Evolutionary conservation across 768 basidiomycete species (phyloP).

Genomic region (Amylocystis lapponica): DNA sequence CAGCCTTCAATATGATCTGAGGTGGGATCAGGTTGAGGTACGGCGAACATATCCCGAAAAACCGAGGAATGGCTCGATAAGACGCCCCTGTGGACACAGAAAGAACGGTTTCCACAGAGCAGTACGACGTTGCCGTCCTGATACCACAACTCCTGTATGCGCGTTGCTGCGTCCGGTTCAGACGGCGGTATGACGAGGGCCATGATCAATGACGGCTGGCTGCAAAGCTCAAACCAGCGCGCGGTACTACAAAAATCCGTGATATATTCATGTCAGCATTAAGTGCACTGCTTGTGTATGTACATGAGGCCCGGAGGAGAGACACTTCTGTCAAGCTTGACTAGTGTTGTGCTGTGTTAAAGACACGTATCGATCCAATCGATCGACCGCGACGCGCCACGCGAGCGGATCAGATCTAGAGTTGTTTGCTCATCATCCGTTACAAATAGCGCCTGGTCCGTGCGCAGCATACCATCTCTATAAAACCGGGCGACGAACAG

Average conservation of each 20-base stretch:
- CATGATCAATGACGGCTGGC: background rate
- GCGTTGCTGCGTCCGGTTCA: background rate
- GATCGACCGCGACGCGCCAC: no score
- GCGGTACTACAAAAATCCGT: background rate
- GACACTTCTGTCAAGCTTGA: no score
- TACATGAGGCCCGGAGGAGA: no score
- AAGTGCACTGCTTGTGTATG: no score
- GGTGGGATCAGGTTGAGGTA: constrained; percentile 1
- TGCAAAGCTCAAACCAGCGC: background rate
- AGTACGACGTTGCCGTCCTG: constrained; percentile 9
- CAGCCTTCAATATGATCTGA: constrained; percentile 3
- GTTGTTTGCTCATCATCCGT: no score
- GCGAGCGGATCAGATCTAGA: no score
- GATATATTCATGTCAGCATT: no score
- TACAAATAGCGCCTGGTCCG: constrained; percentile 5
- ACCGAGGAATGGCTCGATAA: constrained; percentile 13
- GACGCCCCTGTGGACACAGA: constrained; percentile 11
- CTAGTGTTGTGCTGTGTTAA: no score
- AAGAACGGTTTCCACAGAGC: constrained; percentile 2
- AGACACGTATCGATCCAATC: no score
- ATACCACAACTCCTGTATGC: constrained; percentile 1
- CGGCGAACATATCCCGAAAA: constrained; percentile 10
- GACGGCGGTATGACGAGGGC: background rate
- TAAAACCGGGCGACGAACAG: background rate
- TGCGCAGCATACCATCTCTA: background rate